Conservation (phyloP, 768 basidiomycete species). For the Erythrobasidium yunnanense region DNA sequence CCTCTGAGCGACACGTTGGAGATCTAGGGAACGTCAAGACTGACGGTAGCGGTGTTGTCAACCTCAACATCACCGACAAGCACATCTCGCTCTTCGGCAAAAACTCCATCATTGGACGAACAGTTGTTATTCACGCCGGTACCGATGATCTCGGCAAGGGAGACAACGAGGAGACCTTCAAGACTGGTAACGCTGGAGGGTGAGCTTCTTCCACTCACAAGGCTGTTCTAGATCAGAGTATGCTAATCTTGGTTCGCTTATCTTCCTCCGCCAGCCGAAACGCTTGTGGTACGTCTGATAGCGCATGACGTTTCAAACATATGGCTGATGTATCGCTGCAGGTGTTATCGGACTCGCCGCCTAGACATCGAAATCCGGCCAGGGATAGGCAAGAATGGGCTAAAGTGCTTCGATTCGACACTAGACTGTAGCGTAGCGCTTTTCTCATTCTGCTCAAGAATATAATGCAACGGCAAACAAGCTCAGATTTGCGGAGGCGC, state of each 20-base stretch:
- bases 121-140: conserved; percentile 59
- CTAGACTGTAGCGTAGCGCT: neutral
- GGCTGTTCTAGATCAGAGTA: neutral
- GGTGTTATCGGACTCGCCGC: conserved; percentile 54
- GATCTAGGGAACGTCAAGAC: conserved; percentile 57
- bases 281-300: too few species aligned
- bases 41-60: conserved; percentile 52
- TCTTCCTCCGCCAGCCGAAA: conserved; percentile 46
- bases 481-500: too few species aligned
- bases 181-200: conserved; percentile 58
- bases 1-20: conserved; percentile 55
- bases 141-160: conserved; percentile 66
- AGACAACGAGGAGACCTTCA: conserved; percentile 56
- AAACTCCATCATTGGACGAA: conserved; percentile 59
- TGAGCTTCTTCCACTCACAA: conserved; percentile 39
- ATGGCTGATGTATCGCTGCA: too few species aligned
- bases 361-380: too few species aligned
- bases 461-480: too few species aligned
- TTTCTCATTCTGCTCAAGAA: too few species aligned
- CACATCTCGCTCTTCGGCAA: conserved; percentile 59
- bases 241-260: neutral
- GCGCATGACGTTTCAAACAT: too few species aligned
- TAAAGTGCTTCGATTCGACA: neutral
- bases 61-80: conserved; percentile 52
- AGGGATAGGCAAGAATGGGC: too few species aligned